Conservation (phyloP, 768 basidiomycete species). For the Panaeolus cyanescens region DNA sequence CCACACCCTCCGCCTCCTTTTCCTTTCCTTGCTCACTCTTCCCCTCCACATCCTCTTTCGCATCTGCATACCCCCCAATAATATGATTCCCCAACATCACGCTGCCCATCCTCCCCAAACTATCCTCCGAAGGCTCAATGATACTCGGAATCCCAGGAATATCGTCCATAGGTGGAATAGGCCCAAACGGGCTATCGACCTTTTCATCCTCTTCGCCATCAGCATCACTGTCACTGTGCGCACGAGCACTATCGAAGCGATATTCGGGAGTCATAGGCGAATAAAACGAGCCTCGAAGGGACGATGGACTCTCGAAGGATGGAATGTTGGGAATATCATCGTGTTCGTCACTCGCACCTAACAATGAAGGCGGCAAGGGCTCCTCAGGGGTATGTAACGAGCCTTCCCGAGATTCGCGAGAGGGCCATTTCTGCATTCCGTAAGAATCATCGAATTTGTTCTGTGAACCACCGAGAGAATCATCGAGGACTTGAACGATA, state of each 20-base stretch:
- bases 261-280: not conserved
- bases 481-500: not conserved
- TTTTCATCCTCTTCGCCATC: not conserved
- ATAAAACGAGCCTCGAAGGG: not conserved
- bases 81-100: not conserved
- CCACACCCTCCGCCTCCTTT: not conserved
- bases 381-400: not conserved
- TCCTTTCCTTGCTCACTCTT: not conserved
- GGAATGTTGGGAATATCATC: not conserved
- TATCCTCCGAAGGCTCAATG: not conserved
- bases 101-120: not conserved
- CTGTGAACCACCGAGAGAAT: not conserved
- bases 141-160: not conserved
- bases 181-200: not conserved
- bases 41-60: not conserved
- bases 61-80: not conserved
- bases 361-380: not conserved
- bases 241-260: not conserved
- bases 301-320: not conserved
- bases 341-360: not conserved
- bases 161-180: not conserved
- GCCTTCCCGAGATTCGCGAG: not conserved
- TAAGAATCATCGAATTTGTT: not conserved
- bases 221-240: not conserved
- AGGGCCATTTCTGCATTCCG: not conserved